Conservation (phyloP, 2,329 filamentous ascomycete genomes). For the Talaromyces sp. region DNA sequence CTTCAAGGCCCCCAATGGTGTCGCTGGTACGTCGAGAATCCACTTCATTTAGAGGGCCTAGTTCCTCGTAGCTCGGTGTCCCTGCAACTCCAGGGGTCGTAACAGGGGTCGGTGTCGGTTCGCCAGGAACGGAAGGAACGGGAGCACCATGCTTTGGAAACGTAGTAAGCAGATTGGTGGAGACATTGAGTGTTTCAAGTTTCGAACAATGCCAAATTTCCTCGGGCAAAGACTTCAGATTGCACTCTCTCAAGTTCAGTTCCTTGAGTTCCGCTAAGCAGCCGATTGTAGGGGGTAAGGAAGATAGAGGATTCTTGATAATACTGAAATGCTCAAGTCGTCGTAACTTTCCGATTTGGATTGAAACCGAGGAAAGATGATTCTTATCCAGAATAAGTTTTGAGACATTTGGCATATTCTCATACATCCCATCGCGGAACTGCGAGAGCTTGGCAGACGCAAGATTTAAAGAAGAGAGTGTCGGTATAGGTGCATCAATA, state of each 20-base stretch:
- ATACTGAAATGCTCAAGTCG: constrained; percentile 91
- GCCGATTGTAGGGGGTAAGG: constrained; percentile 84
- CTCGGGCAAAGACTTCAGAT: constrained; percentile 81
- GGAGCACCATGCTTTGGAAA: constrained; percentile 80
- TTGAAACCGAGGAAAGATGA: constrained; percentile 87
- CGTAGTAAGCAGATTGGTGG: constrained; percentile 85
- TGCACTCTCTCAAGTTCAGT: constrained; percentile 90
- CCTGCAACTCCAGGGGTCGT: constrained; percentile 56
- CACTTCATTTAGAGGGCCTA: constrained; percentile 66
- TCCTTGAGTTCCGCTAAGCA: constrained; percentile 81
- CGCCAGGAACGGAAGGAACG: constrained; percentile 66
- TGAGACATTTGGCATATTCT: constrained; percentile 82
- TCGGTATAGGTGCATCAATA: constrained; percentile 73
- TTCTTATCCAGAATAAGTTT: constrained; percentile 92
- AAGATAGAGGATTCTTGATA: constrained; percentile 83
- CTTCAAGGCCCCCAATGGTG: constrained; percentile 74
- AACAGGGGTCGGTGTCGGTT: constrained; percentile 46
- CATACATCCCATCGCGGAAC: constrained; percentile 82
- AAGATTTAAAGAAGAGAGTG: constrained; percentile 82
- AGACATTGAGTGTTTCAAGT: constrained; percentile 89
- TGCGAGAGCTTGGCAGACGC: constrained; percentile 89
- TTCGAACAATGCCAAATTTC: constrained; percentile 96
- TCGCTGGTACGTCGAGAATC: constrained; percentile 78
- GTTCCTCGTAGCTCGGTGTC: constrained; percentile 76
- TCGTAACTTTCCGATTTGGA: constrained; percentile 79